Base-by-base conservation (phyloP, 139 green algal species). In the Haematococcus lacustris region DNA sequence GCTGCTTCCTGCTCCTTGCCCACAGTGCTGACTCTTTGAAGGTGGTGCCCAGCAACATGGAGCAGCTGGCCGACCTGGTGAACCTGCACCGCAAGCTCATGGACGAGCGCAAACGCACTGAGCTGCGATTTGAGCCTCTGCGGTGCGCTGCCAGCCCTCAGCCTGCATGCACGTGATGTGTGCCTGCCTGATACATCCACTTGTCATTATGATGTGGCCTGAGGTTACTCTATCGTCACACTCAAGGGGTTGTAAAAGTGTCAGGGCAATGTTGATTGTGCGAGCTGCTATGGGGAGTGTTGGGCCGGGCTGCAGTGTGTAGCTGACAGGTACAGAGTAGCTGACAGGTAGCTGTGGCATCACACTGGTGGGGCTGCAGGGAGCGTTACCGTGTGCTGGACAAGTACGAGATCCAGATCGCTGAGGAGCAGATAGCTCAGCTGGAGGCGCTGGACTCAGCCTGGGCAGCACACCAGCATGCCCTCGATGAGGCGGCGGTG, bases 331-430 rank as follows among this genome's bases (percentile, higher is more conserved):
- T n/a, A n/a, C n/a, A n/a, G n/a, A n/a, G n/a, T n/a, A n/a, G n/a
- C n/a, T n/a, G n/a, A n/a, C n/a, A n/a, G n/a, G n/a, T n/a, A n/a
- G n/a, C n/a, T n/a, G n/a, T n/a, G n/a, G n/a, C n/a, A n/a, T n/a
- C n/a, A n/a, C n/a, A n/a, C n/a, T n/a, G n/a, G n/a, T n/a, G n/a
- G n/a, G n/a, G 38, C n/a, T 63, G 26, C 50, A 80, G 78, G n/a
- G 86, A 90, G 69, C 91, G 90, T 73, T 94, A 91, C 79, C 57
- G 80, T 51, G 76, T 85, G 71, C 82, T 96, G 69, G 86, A 93
- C 71, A 81, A 79, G 70, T 92, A 92, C 70, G 89, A 93, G 74
- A 86, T 88, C 72, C 37, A 43, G n/a, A 59, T 89, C 66, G 74
- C 81, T 60, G 88, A 94, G 50, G 76, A 85, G 23, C 80, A 93